Evolutionary conservation across 768 basidiomycete species (phyloP), one percentile per base, ranked within the genome.

Genomic region (Suillus brevipes): DNA sequence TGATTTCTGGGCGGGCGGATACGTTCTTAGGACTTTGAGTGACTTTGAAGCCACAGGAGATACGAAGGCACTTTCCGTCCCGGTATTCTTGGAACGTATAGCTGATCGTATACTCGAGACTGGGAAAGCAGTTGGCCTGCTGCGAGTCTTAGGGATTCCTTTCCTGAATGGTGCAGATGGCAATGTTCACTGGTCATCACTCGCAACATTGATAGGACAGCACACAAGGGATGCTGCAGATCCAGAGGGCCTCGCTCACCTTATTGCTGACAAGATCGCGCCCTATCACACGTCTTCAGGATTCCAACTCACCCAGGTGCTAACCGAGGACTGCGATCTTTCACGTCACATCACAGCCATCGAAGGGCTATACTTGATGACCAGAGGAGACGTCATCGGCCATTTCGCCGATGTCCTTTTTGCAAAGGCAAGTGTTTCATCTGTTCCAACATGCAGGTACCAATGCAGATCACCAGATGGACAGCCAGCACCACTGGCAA

Each of bases 1-100:
- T 0, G 90, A 93, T 63, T 92, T 92, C 71, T 95, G 92, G 92
- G 78, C 82, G 37, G 87, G 91, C 49, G 90, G 89, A 0, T 93
- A 89, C 74, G 78, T 78, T 3, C 73, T 92, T 65, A 77, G 87
- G 45, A 83, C 83, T 56, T 77, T 76, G 1, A 62, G 64, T 20
- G 73, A 76, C 4, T 68, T 73, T 38, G 74, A 71, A 45, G 75
- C 70, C 36, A 67, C 58, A 42, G 70, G 69, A 25, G 62, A 71
- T 64, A 56, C 65, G 65, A 70, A 62, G 62, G 70, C 72, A 56
- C 71, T 75, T 65, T 69, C 65, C 60, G 68, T 87, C 40, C 91
- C 93, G 1, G 72, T 77, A 49, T 91, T 93, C 73, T 75, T 95
- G 70, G 79, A 82, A 38, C 84, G 84, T 55, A 81, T 88, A 16